Evolutionary conservation across 2,329 filamentous ascomycete genomes (phyloP).

Genomic region (Pseudogymnoascus sp.): DNA sequence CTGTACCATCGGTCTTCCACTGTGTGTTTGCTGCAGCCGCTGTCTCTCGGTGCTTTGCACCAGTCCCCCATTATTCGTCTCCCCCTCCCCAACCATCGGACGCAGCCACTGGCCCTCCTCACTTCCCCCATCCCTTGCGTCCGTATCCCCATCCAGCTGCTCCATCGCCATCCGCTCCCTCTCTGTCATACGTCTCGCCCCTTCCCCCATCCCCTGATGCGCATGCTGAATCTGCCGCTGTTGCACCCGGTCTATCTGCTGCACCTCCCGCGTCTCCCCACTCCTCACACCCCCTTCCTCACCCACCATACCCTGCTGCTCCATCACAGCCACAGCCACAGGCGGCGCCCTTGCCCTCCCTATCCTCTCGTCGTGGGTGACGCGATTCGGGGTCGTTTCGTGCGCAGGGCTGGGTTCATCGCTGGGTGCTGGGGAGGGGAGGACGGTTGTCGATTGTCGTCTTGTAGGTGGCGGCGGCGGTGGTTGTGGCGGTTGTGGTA

Average conservation of each 20-base stretch:
- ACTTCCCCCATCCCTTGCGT: not conserved
- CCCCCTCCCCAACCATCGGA: too few species aligned
- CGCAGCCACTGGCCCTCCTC: not conserved
- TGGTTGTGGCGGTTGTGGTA: too few species aligned
- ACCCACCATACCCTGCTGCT: too few species aligned
- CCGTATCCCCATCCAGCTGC: not conserved
- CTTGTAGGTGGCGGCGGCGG: too few species aligned
- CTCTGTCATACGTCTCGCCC: too few species aligned
- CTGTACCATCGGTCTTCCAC: not conserved
- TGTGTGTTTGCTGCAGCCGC: not conserved
- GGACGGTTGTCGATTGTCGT: slow-evolving; percentile 24
- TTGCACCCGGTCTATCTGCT: not conserved
- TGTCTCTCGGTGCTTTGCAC: too few species aligned
- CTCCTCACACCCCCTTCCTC: too few species aligned
- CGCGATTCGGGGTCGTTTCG: not conserved
- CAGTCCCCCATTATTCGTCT: too few species aligned
- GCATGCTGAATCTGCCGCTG: too few species aligned
- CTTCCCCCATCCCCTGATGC: too few species aligned
- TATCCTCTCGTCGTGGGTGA: not conserved
- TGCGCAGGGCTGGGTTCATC: slow-evolving; percentile 46
- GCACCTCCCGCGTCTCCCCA: too few species aligned
- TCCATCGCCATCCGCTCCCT: not conserved
- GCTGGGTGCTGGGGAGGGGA: slow-evolving; percentile 56
- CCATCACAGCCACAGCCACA: too few species aligned
- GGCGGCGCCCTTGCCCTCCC: not conserved